These are phyloP conservation scores for Irpex sp. DNA, from an alignment of 1,284 basidiomycete species.

Conservation along the genomic window DNA sequence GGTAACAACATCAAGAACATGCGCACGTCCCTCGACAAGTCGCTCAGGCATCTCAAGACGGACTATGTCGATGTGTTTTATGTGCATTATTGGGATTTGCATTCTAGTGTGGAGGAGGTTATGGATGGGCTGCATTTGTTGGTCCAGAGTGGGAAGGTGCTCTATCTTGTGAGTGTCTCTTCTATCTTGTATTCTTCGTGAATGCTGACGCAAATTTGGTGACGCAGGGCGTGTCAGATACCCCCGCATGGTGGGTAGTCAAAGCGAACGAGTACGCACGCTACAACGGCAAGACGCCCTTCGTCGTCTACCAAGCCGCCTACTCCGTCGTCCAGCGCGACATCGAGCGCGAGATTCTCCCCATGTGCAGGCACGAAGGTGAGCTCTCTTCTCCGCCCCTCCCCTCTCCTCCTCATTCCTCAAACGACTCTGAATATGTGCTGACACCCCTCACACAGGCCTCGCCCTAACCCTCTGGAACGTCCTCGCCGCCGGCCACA, in stretches of 20 bases:
- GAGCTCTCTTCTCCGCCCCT: background rate
- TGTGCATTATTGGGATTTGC: conserved; percentile 7
- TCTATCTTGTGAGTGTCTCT: conserved; percentile 1
- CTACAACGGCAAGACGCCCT: conserved; percentile 41
- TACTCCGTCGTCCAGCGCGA: conserved; percentile 47
- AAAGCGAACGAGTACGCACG: conserved; percentile 49
- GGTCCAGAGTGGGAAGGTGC: conserved; percentile 4
- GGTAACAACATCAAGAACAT: conserved; percentile 29
- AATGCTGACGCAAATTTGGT: background rate
- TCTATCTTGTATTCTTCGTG: background rate
- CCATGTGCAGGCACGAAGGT: conserved; percentile 34
- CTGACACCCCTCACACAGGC: conserved; percentile 6
- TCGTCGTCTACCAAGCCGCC: conserved; percentile 51
- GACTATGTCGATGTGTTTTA: conserved; percentile 8
- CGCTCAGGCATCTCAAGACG: conserved; percentile 3
- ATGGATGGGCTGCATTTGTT: conserved; percentile 9
- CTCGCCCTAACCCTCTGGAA: conserved; percentile 27
- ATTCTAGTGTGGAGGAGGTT: conserved; percentile 5
- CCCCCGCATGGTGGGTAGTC: conserved; percentile 51
- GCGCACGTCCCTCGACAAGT: background rate
- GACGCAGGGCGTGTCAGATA: conserved; percentile 32
- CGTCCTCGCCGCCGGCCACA: conserved; percentile 27
- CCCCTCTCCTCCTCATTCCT: background rate
- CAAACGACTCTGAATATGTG: too few species aligned
- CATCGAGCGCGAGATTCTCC: conserved; percentile 57